Percentiles rank a stretch among this genome's conserved stretches.
Evolutionary conservation across 106 monocot genomes (phyloP).

Genomic region (Acorus gramineus): DNA sequence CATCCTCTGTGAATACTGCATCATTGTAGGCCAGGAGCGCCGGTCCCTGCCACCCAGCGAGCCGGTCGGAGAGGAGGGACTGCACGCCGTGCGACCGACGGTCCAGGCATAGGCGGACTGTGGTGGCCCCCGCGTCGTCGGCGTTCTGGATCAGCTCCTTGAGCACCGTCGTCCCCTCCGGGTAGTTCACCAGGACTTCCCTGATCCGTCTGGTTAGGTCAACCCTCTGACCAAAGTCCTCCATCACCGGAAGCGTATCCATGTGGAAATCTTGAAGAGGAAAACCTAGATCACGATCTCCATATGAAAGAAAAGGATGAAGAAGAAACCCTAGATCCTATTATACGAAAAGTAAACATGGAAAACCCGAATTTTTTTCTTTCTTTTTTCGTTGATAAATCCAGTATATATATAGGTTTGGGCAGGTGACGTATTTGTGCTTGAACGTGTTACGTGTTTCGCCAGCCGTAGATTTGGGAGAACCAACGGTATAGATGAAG

Average conservation of each 20-base stretch:
- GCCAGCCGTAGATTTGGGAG: no score
- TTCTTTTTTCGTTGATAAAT: no score
- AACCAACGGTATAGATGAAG: no score
- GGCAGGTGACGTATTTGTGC: no score
- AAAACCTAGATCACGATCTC: no score
- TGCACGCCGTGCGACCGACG: slow-evolving; percentile 58
- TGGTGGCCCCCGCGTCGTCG: slow-evolving; percentile 90
- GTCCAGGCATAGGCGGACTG: slow-evolving; percentile 82
- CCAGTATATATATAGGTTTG: no score
- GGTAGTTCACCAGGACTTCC: slow-evolving; percentile 87
- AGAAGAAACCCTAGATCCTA: no score
- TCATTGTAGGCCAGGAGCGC: slow-evolving; percentile 92
- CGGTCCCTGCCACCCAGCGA: slow-evolving; percentile 92
- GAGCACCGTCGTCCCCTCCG: slow-evolving; percentile 92
- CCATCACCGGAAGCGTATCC: slow-evolving; percentile 38
- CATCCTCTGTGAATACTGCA: slow-evolving; percentile 84
- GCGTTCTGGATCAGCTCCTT: slow-evolving; percentile 99
- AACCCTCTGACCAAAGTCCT: slow-evolving; percentile 95
- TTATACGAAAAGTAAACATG: no score
- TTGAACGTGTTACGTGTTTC: no score
- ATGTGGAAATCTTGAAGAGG: not conserved
- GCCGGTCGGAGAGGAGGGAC: slow-evolving; percentile 53
- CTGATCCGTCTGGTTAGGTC: slow-evolving; percentile 90
- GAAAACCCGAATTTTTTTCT: no score
- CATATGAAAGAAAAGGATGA: no score